Conservation (phyloP, 2,329 filamentous ascomycete genomes). For the Fusarium fujikuroi region DNA sequence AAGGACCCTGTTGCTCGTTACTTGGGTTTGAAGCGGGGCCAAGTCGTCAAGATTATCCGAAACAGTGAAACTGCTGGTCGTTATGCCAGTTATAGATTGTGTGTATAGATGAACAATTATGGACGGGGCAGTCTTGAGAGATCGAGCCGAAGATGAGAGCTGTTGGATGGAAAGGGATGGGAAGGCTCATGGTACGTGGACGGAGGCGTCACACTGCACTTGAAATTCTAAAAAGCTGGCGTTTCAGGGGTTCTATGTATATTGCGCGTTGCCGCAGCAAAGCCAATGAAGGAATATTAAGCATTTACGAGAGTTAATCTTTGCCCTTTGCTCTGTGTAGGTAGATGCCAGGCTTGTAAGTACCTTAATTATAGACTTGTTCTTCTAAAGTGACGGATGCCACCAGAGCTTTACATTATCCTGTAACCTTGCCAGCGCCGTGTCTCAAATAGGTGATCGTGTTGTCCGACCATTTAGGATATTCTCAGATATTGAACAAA, state of each 20-base stretch:
- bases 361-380: not conserved
- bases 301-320: not conserved
- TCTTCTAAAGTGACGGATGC: not conserved
- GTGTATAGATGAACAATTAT: slow-evolving; percentile 58
- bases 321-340: not conserved
- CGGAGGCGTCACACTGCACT: slow-evolving; percentile 46
- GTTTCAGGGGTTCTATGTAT: slow-evolving; percentile 46
- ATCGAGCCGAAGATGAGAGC: slow-evolving; percentile 1
- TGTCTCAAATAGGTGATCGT: not conserved
- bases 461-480: not conserved
- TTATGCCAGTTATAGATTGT: slow-evolving; percentile 91
- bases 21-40: slow-evolving; percentile 86
- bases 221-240: slow-evolving; percentile 47
- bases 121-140: not conserved
- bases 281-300: slow-evolving; percentile 40
- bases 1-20: slow-evolving; percentile 95
- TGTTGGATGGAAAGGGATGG: slow-evolving; percentile 22
- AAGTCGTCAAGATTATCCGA: slow-evolving; percentile 98
- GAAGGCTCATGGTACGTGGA: slow-evolving; percentile 38
- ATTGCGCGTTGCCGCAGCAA: slow-evolving; percentile 42
- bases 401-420: no score
- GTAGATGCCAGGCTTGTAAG: not conserved
- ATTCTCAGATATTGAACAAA: not conserved
- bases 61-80: slow-evolving; percentile 94
- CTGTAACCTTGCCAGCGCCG: not conserved